These are phyloP conservation scores for Cantharellus cinnabarinus DNA, from an alignment of 768 basidiomycete species.

Conservation along the genomic window DNA sequence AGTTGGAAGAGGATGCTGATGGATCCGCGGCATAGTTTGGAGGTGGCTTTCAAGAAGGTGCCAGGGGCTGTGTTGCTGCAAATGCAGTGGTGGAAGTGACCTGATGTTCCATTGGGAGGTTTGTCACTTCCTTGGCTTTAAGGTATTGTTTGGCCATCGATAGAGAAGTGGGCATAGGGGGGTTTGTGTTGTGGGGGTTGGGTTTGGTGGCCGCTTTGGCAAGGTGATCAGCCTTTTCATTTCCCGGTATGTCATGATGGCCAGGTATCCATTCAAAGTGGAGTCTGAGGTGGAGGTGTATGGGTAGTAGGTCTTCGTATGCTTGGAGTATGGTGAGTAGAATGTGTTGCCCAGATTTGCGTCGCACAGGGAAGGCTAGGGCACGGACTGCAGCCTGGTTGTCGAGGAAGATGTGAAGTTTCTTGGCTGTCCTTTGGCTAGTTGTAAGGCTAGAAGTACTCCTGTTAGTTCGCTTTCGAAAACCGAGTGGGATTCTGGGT, in stretches of 20 bases:
- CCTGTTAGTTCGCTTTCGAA: constrained; percentile 3
- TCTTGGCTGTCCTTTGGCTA: background rate
- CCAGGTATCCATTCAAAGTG: background rate
- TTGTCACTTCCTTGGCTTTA: background rate
- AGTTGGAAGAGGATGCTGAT: constrained; percentile 8
- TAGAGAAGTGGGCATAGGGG: background rate
- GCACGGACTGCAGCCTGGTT: background rate
- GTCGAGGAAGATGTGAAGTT: background rate
- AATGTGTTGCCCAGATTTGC: background rate
- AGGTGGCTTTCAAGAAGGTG: background rate
- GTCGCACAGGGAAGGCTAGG: background rate
- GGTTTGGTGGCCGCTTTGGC: background rate
- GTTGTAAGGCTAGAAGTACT: background rate
- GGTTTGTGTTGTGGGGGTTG: background rate
- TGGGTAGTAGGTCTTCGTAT: background rate
- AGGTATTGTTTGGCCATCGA: background rate
- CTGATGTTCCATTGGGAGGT: background rate
- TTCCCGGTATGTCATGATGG: background rate
- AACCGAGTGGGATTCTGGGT: background rate
- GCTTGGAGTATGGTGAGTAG: background rate
- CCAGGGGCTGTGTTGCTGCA: background rate
- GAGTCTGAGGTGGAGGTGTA: background rate
- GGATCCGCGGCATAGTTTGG: background rate
- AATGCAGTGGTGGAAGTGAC: background rate
- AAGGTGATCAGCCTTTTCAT: background rate